These are phyloP conservation scores for Echinochloa phyllopogon DNA, from an alignment of 176 grass and related monocot genomes.

Conservation along the genomic window DNA sequence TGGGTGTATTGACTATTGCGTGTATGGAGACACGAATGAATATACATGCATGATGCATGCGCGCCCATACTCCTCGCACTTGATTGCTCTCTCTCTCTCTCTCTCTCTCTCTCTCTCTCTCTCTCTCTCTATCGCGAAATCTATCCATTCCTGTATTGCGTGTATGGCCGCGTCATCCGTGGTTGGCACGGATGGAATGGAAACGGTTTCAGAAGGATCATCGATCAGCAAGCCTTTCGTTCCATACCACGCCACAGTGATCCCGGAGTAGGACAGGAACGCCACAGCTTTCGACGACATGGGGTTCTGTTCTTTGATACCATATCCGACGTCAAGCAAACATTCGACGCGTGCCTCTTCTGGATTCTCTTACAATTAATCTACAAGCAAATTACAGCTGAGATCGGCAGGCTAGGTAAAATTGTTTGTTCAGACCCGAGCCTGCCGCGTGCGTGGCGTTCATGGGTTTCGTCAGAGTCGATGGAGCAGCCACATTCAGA, in stretches of 20 bases:
- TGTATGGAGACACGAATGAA: neutral
- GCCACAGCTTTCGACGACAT: neutral
- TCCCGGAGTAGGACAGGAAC: neutral
- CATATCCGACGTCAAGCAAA: neutral
- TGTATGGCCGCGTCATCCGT: too few species aligned
- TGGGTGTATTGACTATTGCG: neutral
- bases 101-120: neutral
- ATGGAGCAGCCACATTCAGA: neutral
- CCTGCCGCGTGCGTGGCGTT: neutral
- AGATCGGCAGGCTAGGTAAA: neutral
- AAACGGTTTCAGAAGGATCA: neutral
- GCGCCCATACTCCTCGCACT: slow-evolving; percentile 1
- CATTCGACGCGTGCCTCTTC: neutral
- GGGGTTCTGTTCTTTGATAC: too few species aligned
- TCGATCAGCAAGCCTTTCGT: neutral
- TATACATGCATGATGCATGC: neutral
- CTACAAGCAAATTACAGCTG: neutral
- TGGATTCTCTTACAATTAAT: neutral
- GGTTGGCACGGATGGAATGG: neutral
- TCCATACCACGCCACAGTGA: neutral
- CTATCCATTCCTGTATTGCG: neutral
- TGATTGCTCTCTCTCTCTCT: neutral
- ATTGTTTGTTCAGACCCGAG: neutral
- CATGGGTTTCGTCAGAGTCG: neutral
- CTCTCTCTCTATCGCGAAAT: neutral